Base-by-base conservation (phyloP, 2,329 filamentous ascomycete genomes). In the Davidsoniella neocaledoniae region DNA sequence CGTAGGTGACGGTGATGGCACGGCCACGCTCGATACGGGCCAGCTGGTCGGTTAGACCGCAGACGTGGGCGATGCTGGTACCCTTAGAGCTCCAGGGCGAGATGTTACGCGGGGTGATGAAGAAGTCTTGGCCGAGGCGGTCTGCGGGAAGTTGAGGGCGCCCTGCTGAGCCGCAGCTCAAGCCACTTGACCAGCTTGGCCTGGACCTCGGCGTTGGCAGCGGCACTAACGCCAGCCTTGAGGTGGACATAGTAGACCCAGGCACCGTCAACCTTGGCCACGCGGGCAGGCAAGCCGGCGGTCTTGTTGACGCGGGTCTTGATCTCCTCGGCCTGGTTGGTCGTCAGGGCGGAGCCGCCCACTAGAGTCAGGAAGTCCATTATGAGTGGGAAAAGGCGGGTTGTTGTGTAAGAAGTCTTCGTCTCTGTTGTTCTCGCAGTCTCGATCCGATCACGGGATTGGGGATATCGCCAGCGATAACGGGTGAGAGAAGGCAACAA, bases 31-130 rank as follows among this genome's bases (percentile, higher is more conserved):
- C 91, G 57, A 96, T 84, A 52, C 90, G 81, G 61, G 81, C 75
- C 26, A 83, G 73, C 48, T 77, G 66, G 40, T 74, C 68, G 57
- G 79, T 77, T 53, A 96, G 70, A 23, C 85, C 88, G 62, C 90
- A 96, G 29, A 95, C 90, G 56, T 91, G 80, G 49, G 90, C 83
- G 63, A 96, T 95, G 62, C 80, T 90, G 43, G 90, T 94, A 25
- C 88, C 90, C 65, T 95, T 88, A 51, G 88, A 94, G 66, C 87
- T 95, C 91, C 91, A 98, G 62, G 91, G 91, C 39, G 88, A 95
- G 57, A 94, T 88, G 58, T 84, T 83, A 56, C 90, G 77, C 17
- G 90, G 90, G 43, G 76, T 79, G 52, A 94, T 73, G 61, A 87
- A 86, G 62, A 53, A 36, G 52, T 53, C 52, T 53, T 53, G 23